Evolutionary conservation across 2,329 filamentous ascomycete species (phyloP).

Genomic region (Lasiodiplodia theobromae): DNA sequence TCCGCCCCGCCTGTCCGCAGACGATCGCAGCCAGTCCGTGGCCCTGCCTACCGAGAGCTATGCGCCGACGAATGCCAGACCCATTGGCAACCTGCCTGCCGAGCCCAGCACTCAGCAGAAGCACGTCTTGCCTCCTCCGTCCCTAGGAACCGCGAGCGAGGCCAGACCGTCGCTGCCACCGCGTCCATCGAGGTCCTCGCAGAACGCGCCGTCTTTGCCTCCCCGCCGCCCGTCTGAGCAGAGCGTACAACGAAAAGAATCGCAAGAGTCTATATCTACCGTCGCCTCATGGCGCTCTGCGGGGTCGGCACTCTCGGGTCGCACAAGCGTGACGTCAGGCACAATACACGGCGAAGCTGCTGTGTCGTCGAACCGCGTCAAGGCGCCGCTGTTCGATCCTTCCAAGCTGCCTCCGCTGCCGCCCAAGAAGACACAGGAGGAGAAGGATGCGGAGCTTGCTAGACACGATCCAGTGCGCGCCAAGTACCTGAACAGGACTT

Average conservation of each 20-base stretch:
- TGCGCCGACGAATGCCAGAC: constrained; percentile 41
- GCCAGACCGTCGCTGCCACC: constrained; percentile 58
- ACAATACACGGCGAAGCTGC: constrained; percentile 44
- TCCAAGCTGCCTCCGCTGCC: constrained; percentile 62
- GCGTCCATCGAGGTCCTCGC: constrained; percentile 46
- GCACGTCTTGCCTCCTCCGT: constrained; percentile 17
- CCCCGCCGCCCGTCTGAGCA: constrained; percentile 53
- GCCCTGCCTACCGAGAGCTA: constrained; percentile 52
- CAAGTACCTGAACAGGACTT: constrained; percentile 20
- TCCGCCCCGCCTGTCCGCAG: constrained; percentile 43
- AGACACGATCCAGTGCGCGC: constrained; percentile 29
- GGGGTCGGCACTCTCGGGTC: constrained; percentile 58
- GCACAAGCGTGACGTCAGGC: constrained; percentile 46
- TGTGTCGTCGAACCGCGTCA: constrained; percentile 48
- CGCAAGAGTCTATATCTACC: constrained; percentile 60
- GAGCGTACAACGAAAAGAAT: constrained; percentile 43
- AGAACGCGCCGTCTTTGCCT: constrained; percentile 51
- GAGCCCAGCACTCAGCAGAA: constrained; percentile 32
- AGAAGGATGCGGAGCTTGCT: constrained; percentile 50
- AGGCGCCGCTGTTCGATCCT: constrained; percentile 65
- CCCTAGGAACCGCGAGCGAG: constrained; percentile 33
- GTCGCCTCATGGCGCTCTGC: constrained; percentile 56
- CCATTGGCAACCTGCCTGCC: constrained; percentile 50
- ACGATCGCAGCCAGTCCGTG: constrained; percentile 44
- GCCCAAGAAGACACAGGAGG: constrained; percentile 53